Conservation (phyloP, 2,329 filamentous ascomycete species). For the Emergomyces pasteurianus region DNA sequence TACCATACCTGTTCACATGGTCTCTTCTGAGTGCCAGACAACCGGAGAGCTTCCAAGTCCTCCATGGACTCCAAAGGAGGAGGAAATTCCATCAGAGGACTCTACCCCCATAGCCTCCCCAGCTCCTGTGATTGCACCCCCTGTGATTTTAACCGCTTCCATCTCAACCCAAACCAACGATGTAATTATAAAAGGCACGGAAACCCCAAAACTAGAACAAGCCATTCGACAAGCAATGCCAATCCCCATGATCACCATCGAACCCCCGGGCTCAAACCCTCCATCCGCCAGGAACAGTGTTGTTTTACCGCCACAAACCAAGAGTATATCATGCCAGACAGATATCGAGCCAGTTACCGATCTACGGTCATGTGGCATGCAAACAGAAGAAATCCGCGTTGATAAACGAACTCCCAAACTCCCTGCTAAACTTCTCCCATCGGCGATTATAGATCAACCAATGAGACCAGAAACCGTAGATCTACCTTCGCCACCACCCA, state of each 20-base stretch:
- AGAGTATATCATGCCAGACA: constrained; percentile 74
- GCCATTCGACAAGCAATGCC: constrained; percentile 23
- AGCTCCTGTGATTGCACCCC: not conserved
- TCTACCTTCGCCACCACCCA: constrained; percentile 14
- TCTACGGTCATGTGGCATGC: constrained; percentile 49
- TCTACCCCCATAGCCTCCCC: constrained; percentile 6
- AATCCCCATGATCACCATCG: constrained; percentile 81
- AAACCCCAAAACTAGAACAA: constrained; percentile 11
- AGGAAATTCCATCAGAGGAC: constrained; percentile 8
- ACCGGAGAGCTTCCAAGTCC: constrained; percentile 25
- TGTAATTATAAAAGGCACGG: constrained; percentile 7
- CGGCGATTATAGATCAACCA: constrained; percentile 51
- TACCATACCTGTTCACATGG: constrained; percentile 24
- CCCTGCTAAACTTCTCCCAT: constrained; percentile 67
- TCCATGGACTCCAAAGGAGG: constrained; percentile 23
- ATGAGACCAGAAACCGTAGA: constrained; percentile 18
- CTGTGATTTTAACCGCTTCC: constrained; percentile 6
- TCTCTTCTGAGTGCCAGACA: constrained; percentile 34
- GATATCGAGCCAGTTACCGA: constrained; percentile 38
- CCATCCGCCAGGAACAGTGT: constrained; percentile 61
- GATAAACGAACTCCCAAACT: constrained; percentile 65
- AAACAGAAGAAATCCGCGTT: constrained; percentile 84
- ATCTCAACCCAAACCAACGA: constrained; percentile 24
- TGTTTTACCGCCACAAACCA: constrained; percentile 68
- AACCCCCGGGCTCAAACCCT: constrained; percentile 77